Evolutionary conservation across 148 eudicot genomes (phyloP).

Genomic region (Beta vulgaris): DNA sequence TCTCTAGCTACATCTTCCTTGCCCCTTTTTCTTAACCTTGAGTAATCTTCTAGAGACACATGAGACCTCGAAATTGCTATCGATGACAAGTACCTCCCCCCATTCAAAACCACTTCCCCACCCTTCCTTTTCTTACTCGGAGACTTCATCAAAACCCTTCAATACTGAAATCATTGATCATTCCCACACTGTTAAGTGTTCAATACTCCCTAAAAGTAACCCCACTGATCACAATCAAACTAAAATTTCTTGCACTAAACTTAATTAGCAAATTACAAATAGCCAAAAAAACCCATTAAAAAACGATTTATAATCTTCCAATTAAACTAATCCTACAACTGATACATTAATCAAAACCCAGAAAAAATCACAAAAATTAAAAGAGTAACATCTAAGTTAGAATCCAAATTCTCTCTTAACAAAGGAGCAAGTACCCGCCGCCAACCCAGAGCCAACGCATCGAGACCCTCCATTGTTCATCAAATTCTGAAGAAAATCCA

Average conservation of each 20-base stretch:
- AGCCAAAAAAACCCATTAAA: not conserved
- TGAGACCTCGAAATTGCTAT: slow-evolving; percentile 39
- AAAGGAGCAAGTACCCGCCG: slow-evolving; percentile 20
- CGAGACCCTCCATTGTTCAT: slow-evolving; percentile 23
- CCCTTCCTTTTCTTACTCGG: slow-evolving; percentile 77
- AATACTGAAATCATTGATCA: slow-evolving; percentile 13
- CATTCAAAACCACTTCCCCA: slow-evolving; percentile 29
- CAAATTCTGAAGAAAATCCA: slow-evolving; percentile 32
- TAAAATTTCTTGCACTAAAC: not conserved
- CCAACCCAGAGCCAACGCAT: slow-evolving; percentile 26
- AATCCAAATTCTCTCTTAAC: not conserved
- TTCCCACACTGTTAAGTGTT: slow-evolving; percentile 13
- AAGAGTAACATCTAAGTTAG: not conserved
- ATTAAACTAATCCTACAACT: slow-evolving; percentile 14
- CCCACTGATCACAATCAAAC: slow-evolving; percentile 11
- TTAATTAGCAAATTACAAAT: slow-evolving; percentile 8
- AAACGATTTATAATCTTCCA: not conserved
- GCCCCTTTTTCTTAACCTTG: slow-evolving; percentile 53
- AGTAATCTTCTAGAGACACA: slow-evolving; percentile 59
- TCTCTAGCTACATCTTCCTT: slow-evolving; percentile 42
- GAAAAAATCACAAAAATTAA: not conserved
- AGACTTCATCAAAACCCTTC: slow-evolving; percentile 43
- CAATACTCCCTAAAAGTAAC: slow-evolving; percentile 20
- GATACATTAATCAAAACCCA: not conserved
- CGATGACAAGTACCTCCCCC: slow-evolving; percentile 12